Evolutionary conservation across 805 yeast genomes (phyloP).

Genomic region (Candida pseudoglaebosa): DNA sequence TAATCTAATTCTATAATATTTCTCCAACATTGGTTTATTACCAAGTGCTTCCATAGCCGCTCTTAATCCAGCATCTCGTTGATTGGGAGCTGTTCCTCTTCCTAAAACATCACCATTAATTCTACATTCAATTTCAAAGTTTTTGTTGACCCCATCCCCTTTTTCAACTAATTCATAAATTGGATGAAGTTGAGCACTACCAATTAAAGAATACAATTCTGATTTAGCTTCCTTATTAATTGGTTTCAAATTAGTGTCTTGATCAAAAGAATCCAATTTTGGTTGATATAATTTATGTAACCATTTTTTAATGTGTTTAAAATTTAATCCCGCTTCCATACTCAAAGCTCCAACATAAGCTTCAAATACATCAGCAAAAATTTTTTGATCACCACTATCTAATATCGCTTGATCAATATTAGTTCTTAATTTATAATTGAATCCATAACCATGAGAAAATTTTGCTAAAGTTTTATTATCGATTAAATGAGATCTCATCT

Average conservation of each 20-base stretch:
- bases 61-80: conserved; percentile 72
- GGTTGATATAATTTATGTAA: conserved; percentile 48
- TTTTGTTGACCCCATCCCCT: conserved; percentile 46
- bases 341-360: conserved; percentile 88
- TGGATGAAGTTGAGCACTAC: conserved; percentile 66
- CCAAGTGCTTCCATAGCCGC: conserved; percentile 82
- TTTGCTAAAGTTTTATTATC: conserved; percentile 67
- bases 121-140: conserved; percentile 61
- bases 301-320: conserved; percentile 54
- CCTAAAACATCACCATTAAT: conserved; percentile 69
- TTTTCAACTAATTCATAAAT: conserved; percentile 47
- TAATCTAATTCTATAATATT: conserved; percentile 53
- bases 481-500: conserved; percentile 64
- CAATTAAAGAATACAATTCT: conserved; percentile 72
- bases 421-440: conserved; percentile 53
- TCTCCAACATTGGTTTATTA: conserved; percentile 57
- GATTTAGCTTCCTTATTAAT: conserved; percentile 69
- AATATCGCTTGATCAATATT: conserved; percentile 45
- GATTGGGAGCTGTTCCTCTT: conserved; percentile 62
- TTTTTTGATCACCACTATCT: conserved; percentile 57
- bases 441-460: conserved; percentile 66
- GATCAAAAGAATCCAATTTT: conserved; percentile 31
- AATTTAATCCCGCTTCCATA: conserved; percentile 50
- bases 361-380: conserved; percentile 87
- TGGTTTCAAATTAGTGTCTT: conserved; percentile 30